Evolutionary conservation across 1,284 basidiomycete species (phyloP), one percentile per base, ranked within the genome.

Genomic region (Ustilago bromivora): DNA sequence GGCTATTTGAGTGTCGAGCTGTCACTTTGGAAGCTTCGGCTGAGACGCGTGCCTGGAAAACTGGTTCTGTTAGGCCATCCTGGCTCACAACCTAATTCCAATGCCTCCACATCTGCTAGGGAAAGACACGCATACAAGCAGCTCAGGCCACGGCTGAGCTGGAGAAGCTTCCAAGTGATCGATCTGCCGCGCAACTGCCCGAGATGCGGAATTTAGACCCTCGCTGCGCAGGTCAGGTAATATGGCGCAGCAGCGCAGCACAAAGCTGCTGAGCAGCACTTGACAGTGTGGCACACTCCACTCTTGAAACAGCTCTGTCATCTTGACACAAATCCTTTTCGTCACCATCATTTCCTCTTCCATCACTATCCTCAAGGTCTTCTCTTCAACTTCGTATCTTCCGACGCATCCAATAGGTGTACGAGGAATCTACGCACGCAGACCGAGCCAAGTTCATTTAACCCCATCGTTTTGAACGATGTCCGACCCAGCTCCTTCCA

Each of bases 401-500:
- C n/a, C 49, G 49, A 40, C 54, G 10, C 54, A 38, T 56, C 54
- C 15, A 31, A n/a, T 11, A 13, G 12, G 52, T 34, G 28, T 34
- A 6, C 4, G 28, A 35, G 52, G 15, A 15, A 36, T 40, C 12
- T 36, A 40, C 54, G n/a, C 53, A 46, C 43, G 34, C 23, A 19
- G 9, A 23, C 19, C 1, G n/a, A 51, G 4, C 31, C 49, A 31
- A 19, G 4, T 13, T 51, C 28, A 31, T 9, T 7, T 28, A 32
- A n/a, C n/a, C 49, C 13, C 49, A 17, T 12, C 49, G 23, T 51
- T 28, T 51, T n/a, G 49, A 28, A 67, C 38, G 62, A 79, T 79
- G 78, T 75, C 79, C 32, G 79, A 80, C 57, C 67, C 79, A 9
- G 53, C 65, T 3, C 69, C 71, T 47, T 66, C 79, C 23, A 73